phyloP scores from a whole-genome alignment of 129 eudicot genomes.

The Chrysanthemum lavandulifolium region DNA sequence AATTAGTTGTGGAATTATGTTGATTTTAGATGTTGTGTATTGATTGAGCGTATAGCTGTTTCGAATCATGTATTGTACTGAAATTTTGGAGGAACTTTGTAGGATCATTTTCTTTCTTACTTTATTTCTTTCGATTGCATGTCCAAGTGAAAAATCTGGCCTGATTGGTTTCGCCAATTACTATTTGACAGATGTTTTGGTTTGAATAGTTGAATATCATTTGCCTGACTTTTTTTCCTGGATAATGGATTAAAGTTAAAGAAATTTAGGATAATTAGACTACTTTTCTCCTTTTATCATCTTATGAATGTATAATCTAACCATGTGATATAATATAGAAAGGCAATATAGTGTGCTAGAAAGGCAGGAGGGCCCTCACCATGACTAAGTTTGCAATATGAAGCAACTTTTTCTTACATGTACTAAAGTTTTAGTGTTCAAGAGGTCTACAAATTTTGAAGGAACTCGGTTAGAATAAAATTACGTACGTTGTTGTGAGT shows the following conservation, averaged over 20 bases:
- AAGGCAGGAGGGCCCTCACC: too few relatives aligned
- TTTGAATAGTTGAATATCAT: neutral
- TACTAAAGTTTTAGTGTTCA: too few relatives aligned
- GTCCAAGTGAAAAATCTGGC: too few relatives aligned
- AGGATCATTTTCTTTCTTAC: neutral
- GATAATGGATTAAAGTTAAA: too few relatives aligned
- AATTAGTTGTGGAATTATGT: neutral
- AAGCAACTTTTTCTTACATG: too few relatives aligned
- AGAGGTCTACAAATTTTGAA: too few relatives aligned
- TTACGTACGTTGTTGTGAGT: too few relatives aligned
- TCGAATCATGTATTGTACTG: neutral
- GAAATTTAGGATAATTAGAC: neutral
- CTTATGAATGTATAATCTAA: neutral
- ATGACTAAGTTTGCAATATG: too few relatives aligned
- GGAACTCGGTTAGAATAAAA: too few relatives aligned
- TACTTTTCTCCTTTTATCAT: neutral
- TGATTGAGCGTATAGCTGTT: too few relatives aligned
- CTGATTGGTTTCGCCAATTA: slow-evolving; percentile 11
- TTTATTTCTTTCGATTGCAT: neutral
- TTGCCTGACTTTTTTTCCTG: neutral
- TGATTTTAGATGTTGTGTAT: too few relatives aligned
- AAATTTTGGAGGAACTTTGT: neutral
- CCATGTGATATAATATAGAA: neutral
- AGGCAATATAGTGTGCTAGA: neutral
- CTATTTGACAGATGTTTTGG: neutral